phyloP scores from a whole-genome alignment of 805 yeast species.

The Vanderwaltozyma polyspora region DNA sequence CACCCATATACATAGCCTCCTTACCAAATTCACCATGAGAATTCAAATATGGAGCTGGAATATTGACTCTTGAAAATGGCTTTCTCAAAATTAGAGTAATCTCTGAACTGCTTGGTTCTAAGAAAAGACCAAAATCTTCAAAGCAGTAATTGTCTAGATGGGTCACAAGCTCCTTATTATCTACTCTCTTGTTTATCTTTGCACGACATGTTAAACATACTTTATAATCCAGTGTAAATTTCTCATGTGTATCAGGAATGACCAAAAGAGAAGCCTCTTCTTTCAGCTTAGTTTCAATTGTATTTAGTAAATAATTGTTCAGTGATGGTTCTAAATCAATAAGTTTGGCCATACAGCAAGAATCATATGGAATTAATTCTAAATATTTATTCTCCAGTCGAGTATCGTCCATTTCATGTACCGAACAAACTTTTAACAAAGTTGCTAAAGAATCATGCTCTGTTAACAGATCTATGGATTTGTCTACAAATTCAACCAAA shows the following conservation, averaged over 20 bases:
- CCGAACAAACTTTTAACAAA: not conserved
- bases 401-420: too few species aligned
- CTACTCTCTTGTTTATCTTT: constrained; percentile 25
- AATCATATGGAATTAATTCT: constrained; percentile 26
- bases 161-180: constrained; percentile 20
- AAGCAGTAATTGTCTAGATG: constrained; percentile 23
- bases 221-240: constrained; percentile 31
- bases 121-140: constrained; percentile 26
- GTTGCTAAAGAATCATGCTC: constrained; percentile 5
- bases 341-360: constrained; percentile 44
- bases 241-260: constrained; percentile 9
- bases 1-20: constrained; percentile 42
- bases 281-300: constrained; percentile 16
- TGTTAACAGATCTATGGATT: constrained; percentile 8
- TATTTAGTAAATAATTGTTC: constrained; percentile 28
- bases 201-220: constrained; percentile 38
- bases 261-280: constrained; percentile 26
- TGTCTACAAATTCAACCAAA: constrained; percentile 5
- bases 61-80: constrained; percentile 21
- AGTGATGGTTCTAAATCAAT: constrained; percentile 40
- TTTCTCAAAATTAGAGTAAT: constrained; percentile 25
- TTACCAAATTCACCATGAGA: constrained; percentile 64
- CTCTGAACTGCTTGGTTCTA: constrained; percentile 28
- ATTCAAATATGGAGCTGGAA: constrained; percentile 61
- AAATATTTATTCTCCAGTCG: constrained; percentile 4